A percentile compares a stretch with the other conserved stretches of the same genome.
These are phyloP conservation scores for Discostella stelligera DNA, from an alignment of 352 stramenopile species.

Conservation along the genomic window DNA sequence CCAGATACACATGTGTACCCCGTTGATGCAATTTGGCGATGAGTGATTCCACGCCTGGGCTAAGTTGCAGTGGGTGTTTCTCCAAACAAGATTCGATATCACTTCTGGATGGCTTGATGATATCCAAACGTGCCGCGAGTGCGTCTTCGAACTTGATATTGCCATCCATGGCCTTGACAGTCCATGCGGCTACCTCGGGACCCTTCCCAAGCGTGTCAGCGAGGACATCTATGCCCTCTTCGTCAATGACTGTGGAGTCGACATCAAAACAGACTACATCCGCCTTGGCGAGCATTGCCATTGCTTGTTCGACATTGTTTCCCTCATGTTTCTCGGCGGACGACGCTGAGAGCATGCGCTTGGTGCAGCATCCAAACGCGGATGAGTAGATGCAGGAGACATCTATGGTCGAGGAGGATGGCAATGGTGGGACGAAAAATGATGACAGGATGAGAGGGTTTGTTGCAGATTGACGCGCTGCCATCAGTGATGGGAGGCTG, in stretches of 20 bases:
- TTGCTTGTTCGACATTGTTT: conserved; percentile 62
- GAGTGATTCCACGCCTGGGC: conserved; percentile 85
- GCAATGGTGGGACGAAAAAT: not conserved
- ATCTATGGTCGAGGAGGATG: not conserved
- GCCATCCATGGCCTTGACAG: conserved; percentile 95
- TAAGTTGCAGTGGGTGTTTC: conserved; percentile 89
- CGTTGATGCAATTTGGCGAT: conserved; percentile 88
- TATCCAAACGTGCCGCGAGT: conserved; percentile 90
- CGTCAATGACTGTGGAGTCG: conserved; percentile 95
- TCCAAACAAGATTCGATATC: conserved; percentile 89
- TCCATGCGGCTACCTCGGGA: conserved; percentile 92
- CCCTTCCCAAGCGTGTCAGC: conserved; percentile 93
- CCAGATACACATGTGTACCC: conserved; percentile 93
- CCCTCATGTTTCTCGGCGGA: conserved; percentile 29
- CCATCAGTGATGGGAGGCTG: conserved; percentile 22
- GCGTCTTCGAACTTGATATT: conserved; percentile 97
- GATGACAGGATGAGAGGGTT: conserved; percentile 1
- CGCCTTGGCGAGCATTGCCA: conserved; percentile 64
- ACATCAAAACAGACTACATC: conserved; percentile 93
- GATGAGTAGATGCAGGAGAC: not conserved
- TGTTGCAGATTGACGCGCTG: conserved; percentile 20
- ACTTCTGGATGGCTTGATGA: conserved; percentile 91
- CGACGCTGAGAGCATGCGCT: conserved; percentile 8
- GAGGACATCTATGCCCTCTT: conserved; percentile 98
- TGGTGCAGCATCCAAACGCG: not conserved